Conservation (phyloP, 1,284 basidiomycete genomes). For the Ganoderma multipileum region DNA sequence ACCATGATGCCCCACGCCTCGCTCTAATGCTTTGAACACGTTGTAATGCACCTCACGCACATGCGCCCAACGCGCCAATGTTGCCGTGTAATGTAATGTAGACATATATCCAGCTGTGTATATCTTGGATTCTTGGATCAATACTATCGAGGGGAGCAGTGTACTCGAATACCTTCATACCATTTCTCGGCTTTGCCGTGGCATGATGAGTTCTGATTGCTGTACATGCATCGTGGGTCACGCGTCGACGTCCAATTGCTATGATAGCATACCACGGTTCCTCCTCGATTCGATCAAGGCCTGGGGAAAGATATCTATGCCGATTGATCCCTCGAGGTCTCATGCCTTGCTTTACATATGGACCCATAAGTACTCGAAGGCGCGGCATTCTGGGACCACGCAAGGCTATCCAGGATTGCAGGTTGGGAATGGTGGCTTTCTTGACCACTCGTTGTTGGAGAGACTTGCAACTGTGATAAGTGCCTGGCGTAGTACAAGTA, state of each 20-base stretch:
- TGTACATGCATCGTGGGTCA: background rate
- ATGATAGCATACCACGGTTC: background rate
- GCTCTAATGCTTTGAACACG: constrained; percentile 15
- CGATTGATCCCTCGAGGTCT: background rate
- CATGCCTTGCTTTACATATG: background rate
- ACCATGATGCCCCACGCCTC: background rate
- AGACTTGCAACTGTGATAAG: too few relatives aligned
- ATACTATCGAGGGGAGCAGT: background rate
- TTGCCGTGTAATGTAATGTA: constrained; percentile 12
- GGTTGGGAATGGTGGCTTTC: background rate
- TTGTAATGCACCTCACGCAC: constrained; percentile 20
- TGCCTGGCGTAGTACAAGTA: too few relatives aligned
- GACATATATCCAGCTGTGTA: constrained; percentile 3
- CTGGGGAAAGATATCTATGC: background rate
- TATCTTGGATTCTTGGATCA: background rate
- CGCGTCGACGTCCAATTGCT: background rate
- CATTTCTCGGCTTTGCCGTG: background rate
- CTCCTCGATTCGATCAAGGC: background rate
- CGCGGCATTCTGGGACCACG: background rate
- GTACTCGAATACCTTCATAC: background rate
- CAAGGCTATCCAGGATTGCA: too few relatives aligned
- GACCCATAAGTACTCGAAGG: background rate
- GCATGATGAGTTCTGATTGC: background rate
- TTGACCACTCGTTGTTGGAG: background rate
- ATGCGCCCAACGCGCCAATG: constrained; percentile 12